Conservation (phyloP, 352 stramenopile species). For the Plasmopara halstedii region DNA sequence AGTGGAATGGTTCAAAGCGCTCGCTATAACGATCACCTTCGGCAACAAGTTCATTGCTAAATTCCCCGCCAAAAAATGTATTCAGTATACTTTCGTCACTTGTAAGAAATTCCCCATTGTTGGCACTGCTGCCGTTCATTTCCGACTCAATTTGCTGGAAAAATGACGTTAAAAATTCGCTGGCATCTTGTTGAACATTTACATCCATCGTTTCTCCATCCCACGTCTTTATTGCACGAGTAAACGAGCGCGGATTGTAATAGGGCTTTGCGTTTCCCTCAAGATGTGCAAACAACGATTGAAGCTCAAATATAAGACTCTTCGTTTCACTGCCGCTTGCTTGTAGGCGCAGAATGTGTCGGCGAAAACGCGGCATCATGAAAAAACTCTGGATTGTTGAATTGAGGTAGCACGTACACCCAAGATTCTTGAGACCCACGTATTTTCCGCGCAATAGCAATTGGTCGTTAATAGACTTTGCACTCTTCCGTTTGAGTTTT, state of each 20-base stretch:
- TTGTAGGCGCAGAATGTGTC: conserved; percentile 73
- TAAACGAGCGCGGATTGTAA: conserved; percentile 79
- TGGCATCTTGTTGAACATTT: conserved; percentile 89
- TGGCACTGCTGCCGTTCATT: conserved; percentile 66
- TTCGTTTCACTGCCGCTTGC: conserved; percentile 10
- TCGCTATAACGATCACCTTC: conserved; percentile 84
- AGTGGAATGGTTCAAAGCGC: conserved; percentile 86
- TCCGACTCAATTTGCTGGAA: conserved; percentile 90
- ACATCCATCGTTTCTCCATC: conserved; percentile 85
- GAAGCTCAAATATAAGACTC: conserved; percentile 77
- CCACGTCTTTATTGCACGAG: conserved; percentile 78
- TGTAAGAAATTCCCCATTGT: conserved; percentile 17
- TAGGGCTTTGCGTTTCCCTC: conserved; percentile 80
- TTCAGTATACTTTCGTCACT: conserved; percentile 79
- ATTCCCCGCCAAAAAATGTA: conserved; percentile 84
- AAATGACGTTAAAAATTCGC: conserved; percentile 91
- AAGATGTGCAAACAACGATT: conserved; percentile 87
- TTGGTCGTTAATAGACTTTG: conserved; percentile 36
- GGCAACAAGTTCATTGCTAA: conserved; percentile 89
- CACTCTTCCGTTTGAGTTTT: conserved; percentile 44
- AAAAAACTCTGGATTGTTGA: conserved; percentile 93
- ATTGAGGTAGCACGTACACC: conserved; percentile 96
- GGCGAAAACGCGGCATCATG: conserved; percentile 89
- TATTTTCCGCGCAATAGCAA: conserved; percentile 67
- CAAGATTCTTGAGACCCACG: conserved; percentile 91